phyloP scores from a whole-genome alignment of 345 rosid genomes.

The Rubroshorea leprosula region DNA sequence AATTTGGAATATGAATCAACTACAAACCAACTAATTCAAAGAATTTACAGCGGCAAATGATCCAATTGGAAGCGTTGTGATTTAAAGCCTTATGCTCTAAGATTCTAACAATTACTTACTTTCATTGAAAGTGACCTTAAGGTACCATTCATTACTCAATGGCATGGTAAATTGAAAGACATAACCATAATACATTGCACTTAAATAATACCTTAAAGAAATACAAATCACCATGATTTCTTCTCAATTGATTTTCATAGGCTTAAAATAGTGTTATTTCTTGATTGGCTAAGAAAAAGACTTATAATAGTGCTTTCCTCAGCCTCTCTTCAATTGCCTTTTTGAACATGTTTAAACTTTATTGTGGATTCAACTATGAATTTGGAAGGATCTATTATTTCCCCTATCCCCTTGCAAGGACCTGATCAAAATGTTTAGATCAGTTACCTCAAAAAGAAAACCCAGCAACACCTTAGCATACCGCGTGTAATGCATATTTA shows the following conservation, averaged over 20 bases:
- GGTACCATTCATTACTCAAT: not conserved
- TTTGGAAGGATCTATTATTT: not conserved
- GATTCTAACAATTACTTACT: not conserved
- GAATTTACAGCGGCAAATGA: too few species aligned
- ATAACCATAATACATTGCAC: not conserved
- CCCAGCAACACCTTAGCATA: constrained; percentile 23
- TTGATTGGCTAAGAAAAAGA: too few species aligned
- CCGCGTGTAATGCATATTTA: constrained; percentile 14
- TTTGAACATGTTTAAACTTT: not conserved
- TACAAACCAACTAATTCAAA: too few species aligned
- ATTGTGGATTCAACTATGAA: not conserved
- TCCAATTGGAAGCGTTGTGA: too few species aligned
- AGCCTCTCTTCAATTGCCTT: not conserved
- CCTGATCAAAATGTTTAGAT: constrained; percentile 18
- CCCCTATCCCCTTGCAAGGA: constrained; percentile 12
- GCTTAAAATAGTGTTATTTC: too few species aligned
- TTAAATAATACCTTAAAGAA: not conserved
- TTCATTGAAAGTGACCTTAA: not conserved
- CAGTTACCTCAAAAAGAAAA: constrained; percentile 23
- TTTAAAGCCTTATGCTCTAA: not conserved
- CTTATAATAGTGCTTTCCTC: not conserved
- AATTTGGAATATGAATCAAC: too few species aligned
- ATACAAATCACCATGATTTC: not conserved
- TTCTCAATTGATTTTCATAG: constrained; percentile 4
- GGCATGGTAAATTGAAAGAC: not conserved